A percentile compares a stretch with the other conserved stretches of the same genome.
These are phyloP conservation scores for Kwoniella shivajii DNA, from an alignment of 1,284 basidiomycete genomes.

Conservation along the genomic window DNA sequence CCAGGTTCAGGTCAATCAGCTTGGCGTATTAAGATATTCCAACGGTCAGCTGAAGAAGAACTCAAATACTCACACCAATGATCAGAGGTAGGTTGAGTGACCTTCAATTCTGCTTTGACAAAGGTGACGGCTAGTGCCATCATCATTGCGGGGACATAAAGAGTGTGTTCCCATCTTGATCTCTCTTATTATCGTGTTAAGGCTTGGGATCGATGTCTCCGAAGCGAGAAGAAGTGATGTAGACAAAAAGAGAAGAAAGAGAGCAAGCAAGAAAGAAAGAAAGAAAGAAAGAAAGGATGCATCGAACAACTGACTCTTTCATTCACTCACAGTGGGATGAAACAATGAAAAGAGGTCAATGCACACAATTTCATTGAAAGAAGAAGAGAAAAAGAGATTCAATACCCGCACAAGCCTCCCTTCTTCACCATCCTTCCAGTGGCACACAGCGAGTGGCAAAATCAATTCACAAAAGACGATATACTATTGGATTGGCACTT, in stretches of 20 bases:
- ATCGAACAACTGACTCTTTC: neutral
- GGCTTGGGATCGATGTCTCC: no score
- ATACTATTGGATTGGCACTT: no score
- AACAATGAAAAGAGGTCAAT: neutral
- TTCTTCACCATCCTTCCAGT: no score
- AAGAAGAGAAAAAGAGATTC: no score
- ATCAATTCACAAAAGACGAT: no score
- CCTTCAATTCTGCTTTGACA: constrained; percentile 21
- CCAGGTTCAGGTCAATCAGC: neutral
- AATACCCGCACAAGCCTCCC: neutral
- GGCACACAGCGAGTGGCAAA: no score
- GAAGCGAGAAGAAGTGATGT: neutral
- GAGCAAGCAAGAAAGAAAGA: neutral
- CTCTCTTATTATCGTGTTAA: no score
- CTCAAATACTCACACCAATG: constrained; percentile 34
- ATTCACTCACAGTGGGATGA: neutral
- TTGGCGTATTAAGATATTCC: neutral
- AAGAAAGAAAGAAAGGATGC: neutral
- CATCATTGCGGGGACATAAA: neutral
- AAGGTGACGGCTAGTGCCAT: neutral
- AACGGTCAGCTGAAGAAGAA: neutral
- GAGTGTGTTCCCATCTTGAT: no score
- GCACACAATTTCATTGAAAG: no score
- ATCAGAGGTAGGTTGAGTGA: constrained; percentile 28
- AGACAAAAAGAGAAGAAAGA: neutral